A percentile compares a stretch with the other conserved stretches of the same genome.
Conservation (phyloP, 495 filamentous ascomycete species). For the Penicillium pulvis region DNA sequence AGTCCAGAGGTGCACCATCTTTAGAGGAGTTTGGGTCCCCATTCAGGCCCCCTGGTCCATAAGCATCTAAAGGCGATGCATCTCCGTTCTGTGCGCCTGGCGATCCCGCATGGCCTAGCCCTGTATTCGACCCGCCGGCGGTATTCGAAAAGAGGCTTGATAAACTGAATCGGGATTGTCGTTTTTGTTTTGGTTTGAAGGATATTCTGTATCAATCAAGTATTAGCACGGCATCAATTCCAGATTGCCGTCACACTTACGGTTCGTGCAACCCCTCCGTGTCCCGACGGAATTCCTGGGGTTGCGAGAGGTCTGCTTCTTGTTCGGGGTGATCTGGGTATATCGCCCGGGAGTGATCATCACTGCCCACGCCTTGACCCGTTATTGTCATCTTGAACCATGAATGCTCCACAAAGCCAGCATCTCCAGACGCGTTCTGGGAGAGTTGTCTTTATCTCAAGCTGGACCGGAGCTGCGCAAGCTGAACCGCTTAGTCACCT, state of each 20-base stretch:
- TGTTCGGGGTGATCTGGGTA: constrained; percentile 17
- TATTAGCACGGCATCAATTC: constrained; percentile 16
- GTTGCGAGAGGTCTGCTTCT: constrained; percentile 11
- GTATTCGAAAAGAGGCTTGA: constrained; percentile 56
- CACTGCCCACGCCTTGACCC: constrained; percentile 24
- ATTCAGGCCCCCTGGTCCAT: constrained; percentile 35
- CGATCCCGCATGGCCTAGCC: constrained; percentile 22
- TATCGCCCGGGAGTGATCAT: constrained; percentile 14
- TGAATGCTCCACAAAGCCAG: constrained; percentile 19
- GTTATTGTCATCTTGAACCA: constrained; percentile 31
- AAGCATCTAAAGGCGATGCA: constrained; percentile 25
- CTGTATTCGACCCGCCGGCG: constrained; percentile 28
- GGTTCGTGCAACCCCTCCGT: constrained; percentile 49
- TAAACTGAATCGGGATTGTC: constrained; percentile 55
- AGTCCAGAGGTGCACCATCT: constrained; percentile 71
- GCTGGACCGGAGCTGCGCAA: constrained; percentile 15
- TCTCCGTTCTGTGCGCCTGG: constrained; percentile 34
- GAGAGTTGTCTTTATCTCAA: constrained; percentile 6
- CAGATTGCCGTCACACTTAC: constrained; percentile 26
- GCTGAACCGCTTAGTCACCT: constrained; percentile 24
- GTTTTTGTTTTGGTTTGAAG: constrained; percentile 84
- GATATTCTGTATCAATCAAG: constrained; percentile 54
- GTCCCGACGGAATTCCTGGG: constrained; percentile 30
- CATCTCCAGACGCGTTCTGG: constrained; percentile 17
- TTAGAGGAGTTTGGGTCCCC: constrained; percentile 53